A percentile compares a stretch with the other conserved stretches of the same genome.
Evolutionary conservation across 2,329 filamentous ascomycete genomes (phyloP).

Genomic region (Keithomyces neogunnii): DNA sequence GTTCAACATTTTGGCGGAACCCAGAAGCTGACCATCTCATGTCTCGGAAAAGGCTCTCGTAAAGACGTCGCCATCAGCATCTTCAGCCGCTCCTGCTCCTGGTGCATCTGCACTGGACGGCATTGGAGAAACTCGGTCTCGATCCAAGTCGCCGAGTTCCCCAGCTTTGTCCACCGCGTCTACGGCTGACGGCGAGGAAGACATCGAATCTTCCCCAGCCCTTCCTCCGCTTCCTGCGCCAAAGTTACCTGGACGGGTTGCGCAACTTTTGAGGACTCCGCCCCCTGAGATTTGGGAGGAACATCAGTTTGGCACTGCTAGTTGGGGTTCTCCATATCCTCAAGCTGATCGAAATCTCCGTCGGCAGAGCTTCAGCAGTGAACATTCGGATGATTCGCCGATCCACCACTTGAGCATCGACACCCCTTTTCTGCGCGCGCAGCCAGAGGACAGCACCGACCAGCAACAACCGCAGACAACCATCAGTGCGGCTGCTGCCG

Average conservation of each 20-base stretch:
- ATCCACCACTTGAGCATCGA: slow-evolving; percentile 53
- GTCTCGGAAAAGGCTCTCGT: slow-evolving; percentile 25
- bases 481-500: slow-evolving; percentile 48
- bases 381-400: slow-evolving; percentile 49
- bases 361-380: slow-evolving; percentile 47
- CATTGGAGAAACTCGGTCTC: slow-evolving; percentile 28
- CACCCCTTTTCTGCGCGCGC: slow-evolving; percentile 54
- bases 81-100: slow-evolving; percentile 44
- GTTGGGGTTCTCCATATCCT: slow-evolving; percentile 88
- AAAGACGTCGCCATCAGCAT: slow-evolving; percentile 49
- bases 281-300: slow-evolving; percentile 26
- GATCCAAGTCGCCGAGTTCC: slow-evolving; percentile 35
- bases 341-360: slow-evolving; percentile 48
- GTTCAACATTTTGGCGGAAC: background rate
- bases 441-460: slow-evolving; percentile 33
- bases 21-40: slow-evolving; percentile 16
- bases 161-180: slow-evolving; percentile 55
- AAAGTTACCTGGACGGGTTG: slow-evolving; percentile 46
- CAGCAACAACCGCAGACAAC: slow-evolving; percentile 20
- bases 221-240: slow-evolving; percentile 52
- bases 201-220: slow-evolving; percentile 46
- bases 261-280: slow-evolving; percentile 48
- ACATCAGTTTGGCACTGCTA: slow-evolving; percentile 57
- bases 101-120: slow-evolving; percentile 55
- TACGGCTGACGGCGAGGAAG: slow-evolving; percentile 48